Conservation (phyloP, 2,329 filamentous ascomycete genomes). For the Cercospora nicotianae region DNA sequence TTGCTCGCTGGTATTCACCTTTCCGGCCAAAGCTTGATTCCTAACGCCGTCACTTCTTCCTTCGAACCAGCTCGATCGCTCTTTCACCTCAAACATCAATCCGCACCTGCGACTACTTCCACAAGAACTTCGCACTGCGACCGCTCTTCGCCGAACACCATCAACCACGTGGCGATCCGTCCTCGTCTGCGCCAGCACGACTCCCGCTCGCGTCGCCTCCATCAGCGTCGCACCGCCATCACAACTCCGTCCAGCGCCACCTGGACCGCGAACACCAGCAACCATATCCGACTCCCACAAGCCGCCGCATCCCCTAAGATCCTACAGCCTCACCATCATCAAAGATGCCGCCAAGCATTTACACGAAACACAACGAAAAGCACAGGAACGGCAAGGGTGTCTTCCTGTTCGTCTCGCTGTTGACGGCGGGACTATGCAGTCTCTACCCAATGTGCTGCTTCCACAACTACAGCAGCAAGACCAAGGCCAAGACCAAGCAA, state of each 20-base stretch:
- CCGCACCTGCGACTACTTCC: not conserved
- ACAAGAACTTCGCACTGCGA: not conserved
- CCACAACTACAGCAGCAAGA: conserved; percentile 39
- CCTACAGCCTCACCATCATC: conserved; percentile 10
- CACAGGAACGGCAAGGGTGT: conserved; percentile 37
- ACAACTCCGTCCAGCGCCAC: conserved; percentile 46
- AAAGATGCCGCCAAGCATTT: conserved; percentile 29
- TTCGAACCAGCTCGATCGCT: not conserved
- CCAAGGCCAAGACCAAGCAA: conserved; percentile 31
- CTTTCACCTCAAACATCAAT: not conserved
- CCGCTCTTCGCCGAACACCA: not conserved
- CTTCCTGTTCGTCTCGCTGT: conserved; percentile 35
- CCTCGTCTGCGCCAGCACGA: not conserved
- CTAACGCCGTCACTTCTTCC: not conserved
- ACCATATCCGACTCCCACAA: conserved; percentile 4
- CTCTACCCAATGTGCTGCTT: conserved; percentile 40
- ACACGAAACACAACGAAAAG: conserved; percentile 36
- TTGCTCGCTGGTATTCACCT: not conserved
- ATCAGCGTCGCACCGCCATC: not conserved
- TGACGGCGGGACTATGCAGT: conserved; percentile 39
- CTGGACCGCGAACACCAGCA: not conserved
- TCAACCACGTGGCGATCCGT: not conserved
- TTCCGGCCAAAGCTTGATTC: not conserved
- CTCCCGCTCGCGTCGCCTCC: not conserved
- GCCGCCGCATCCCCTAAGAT: conserved; percentile 15